These are phyloP conservation scores for Cylindrotheca fusiformis DNA, from an alignment of 108 stramenopile genomes.

Conservation along the genomic window DNA sequence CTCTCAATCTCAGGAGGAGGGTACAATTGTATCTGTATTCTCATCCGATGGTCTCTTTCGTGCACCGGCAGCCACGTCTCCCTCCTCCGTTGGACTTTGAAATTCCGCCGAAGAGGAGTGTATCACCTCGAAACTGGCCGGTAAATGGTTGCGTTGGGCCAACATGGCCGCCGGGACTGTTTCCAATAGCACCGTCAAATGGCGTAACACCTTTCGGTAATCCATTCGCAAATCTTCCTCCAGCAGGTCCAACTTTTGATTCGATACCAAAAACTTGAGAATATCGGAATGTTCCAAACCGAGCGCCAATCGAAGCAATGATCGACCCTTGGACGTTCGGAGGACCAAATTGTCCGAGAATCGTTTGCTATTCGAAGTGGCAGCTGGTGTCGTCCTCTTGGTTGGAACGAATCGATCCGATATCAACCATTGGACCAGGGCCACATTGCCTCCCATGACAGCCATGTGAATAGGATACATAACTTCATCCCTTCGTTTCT, in stretches of 20 bases:
- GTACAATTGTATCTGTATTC: too few species aligned
- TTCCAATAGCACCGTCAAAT: background rate
- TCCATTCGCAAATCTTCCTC: background rate
- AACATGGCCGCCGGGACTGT: background rate
- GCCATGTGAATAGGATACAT: constrained; percentile 58
- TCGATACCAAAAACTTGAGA: background rate
- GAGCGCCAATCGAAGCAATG: background rate
- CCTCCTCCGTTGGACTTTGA: too few species aligned
- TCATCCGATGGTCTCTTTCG: too few species aligned
- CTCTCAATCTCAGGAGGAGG: too few species aligned
- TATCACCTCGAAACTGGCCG: background rate
- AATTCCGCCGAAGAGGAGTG: too few species aligned
- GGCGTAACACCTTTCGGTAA: background rate
- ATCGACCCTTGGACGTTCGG: background rate
- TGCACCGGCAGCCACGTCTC: too few species aligned
- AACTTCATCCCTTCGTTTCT: constrained; percentile 13
- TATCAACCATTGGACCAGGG: constrained; percentile 50
- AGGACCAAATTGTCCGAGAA: background rate
- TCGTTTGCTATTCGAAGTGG: constrained; percentile 1
- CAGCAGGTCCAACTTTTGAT: background rate
- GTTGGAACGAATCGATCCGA: constrained; percentile 41
- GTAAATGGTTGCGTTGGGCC: background rate
- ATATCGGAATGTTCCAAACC: background rate
- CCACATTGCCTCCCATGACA: constrained; percentile 37
- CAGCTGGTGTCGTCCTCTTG: constrained; percentile 6